A percentile compares a stretch with the other conserved stretches of the same genome.
Evolutionary conservation across 805 yeast genomes (phyloP).

Genomic region (Starmerella apicola): DNA sequence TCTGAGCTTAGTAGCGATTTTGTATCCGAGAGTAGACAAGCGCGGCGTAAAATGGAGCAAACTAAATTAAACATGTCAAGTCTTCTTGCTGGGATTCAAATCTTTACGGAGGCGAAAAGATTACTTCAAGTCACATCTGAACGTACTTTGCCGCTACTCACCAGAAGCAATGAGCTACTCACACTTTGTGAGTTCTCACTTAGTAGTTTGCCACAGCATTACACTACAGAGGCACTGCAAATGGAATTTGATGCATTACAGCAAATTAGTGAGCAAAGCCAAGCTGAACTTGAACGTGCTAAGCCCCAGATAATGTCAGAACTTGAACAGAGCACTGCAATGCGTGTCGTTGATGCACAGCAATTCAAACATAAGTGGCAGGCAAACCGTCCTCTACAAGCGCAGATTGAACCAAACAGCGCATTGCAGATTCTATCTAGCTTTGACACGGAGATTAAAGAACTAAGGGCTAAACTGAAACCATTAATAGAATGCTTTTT

Average conservation of each 20-base stretch:
- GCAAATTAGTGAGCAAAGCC: not conserved
- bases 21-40: not conserved
- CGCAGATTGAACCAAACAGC: constrained; percentile 3
- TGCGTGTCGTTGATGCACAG: not conserved
- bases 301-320: constrained; percentile 31
- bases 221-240: not conserved
- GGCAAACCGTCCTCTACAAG: constrained; percentile 9
- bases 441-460: not conserved
- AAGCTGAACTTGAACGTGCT: not conserved
- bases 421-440: constrained; percentile 2
- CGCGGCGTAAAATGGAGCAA: constrained; percentile 1
- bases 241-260: constrained; percentile 4
- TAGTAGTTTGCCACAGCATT: no score
- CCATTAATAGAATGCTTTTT: no score
- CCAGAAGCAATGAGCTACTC: no score
- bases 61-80: not conserved
- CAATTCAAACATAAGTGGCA: constrained; percentile 4
- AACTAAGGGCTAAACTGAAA: no score
- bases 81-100: not conserved
- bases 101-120: not conserved
- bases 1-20: not conserved
- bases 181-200: not conserved
- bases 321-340: constrained; percentile 5
- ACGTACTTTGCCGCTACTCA: not conserved
- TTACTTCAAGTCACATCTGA: not conserved